Evolutionary conservation across 345 rosid genomes (phyloP), one percentile per base, ranked within the genome.

Genomic region (Citrus mangshanensis): DNA sequence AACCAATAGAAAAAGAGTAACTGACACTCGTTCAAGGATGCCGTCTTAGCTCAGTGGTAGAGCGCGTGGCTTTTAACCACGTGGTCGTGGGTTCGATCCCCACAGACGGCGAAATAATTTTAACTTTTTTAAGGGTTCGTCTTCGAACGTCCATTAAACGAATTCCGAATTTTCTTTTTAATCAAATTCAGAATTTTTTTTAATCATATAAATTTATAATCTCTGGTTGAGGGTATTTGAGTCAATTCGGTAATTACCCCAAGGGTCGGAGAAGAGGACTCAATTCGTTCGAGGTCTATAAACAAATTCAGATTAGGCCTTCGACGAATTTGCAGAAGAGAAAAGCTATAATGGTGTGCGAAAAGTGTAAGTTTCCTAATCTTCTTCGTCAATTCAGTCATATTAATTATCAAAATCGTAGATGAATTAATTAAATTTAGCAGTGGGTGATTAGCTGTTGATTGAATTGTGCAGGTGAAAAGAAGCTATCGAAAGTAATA

Each of bases 401-500:
- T 37, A 5, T 9, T 7, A 60, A 9, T 24, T 2, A 8, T 61
- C n/a, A 25, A 68, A 4, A 3, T 28, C 0, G 25, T 22, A 7
- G 25, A 38, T 12, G 4, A 46, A 46, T 42, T 42, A 6, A 10
- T 14, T 35, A 25, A 40, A 24, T 16, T 61, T 61, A 13, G 40
- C 42, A 27, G 40, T 79, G 28, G 24, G 9, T 73, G 58, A 51
- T 58, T 55, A 65, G 30, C 27, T 60, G 19, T 40, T 46, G 3
- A 8, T 64, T 2, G n/a, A 51, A 76, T 37, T 64, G 21, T 85
- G 24, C 84, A 96, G 98, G 99, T 78, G 93, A 94, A 88, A 96
- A 91, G 94, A 96, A 96, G 89, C 85, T 96, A 73, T 64, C 97
- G 42, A 94, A 93, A 90, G 99, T 96, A 78, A 96, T 96, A 42